Evolutionary conservation across 2,329 filamentous ascomycete genomes (phyloP).

Genomic region (Xylaria multiplex): DNA sequence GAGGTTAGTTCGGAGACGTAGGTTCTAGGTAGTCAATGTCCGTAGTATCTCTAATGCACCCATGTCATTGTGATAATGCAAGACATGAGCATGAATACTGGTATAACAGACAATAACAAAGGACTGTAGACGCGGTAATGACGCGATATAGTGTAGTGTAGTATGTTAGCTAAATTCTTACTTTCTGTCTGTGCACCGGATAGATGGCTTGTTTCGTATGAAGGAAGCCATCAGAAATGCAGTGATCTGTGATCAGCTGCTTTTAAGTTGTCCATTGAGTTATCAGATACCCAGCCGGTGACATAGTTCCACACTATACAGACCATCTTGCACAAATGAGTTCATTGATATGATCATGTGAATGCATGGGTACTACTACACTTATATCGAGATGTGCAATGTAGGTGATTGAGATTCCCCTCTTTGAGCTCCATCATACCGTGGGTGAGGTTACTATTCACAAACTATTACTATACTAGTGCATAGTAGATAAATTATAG

Average conservation of each 20-base stretch:
- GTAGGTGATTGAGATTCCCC: no score
- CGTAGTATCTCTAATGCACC: neutral
- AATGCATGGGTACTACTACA: neutral
- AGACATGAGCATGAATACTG: neutral
- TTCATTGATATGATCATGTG: neutral
- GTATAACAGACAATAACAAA: neutral
- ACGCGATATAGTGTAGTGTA: neutral
- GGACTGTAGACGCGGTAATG: neutral
- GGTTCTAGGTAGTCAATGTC: no score
- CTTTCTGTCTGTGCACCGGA: no score
- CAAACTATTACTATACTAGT: neutral
- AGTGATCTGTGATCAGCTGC: neutral
- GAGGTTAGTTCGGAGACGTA: no score
- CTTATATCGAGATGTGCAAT: no score
- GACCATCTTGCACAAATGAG: constrained; percentile 2
- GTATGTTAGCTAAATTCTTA: neutral
- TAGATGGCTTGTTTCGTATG: no score
- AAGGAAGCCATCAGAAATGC: neutral
- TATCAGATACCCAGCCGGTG: neutral
- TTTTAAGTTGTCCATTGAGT: neutral
- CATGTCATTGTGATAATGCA: neutral
- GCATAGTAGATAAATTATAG: no score
- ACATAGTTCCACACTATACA: neutral
- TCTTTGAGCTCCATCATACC: no score
- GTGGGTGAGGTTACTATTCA: no score